phyloP scores from a whole-genome alignment of 805 yeast genomes.

The Ogataea salicorniae region DNA sequence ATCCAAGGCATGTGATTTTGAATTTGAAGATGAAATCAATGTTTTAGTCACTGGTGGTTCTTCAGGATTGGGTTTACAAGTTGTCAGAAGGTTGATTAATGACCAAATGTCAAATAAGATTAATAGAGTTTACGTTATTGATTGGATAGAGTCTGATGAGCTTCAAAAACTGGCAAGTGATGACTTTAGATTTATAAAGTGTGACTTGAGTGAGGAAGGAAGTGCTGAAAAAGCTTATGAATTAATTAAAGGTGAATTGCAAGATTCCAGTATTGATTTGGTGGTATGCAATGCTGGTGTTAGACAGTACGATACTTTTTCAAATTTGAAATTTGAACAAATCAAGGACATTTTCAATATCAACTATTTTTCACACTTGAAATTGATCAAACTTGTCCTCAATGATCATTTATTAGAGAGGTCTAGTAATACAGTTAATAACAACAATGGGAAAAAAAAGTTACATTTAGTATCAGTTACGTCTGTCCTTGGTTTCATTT shows the following conservation, averaged over 20 bases:
- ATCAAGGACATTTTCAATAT: slow-evolving; percentile 33
- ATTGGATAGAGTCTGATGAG: slow-evolving; percentile 21
- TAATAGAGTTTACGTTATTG: slow-evolving; percentile 30
- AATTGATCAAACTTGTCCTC: slow-evolving; percentile 31
- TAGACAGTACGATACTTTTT: slow-evolving; percentile 32
- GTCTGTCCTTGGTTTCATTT: slow-evolving; percentile 44
- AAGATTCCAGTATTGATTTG: slow-evolving; percentile 20
- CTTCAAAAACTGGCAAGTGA: slow-evolving; percentile 4
- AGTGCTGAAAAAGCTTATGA: slow-evolving; percentile 22
- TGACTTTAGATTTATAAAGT: slow-evolving; percentile 21
- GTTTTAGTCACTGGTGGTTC: slow-evolving; percentile 49
- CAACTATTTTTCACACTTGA: slow-evolving; percentile 40
- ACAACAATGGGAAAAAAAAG: slow-evolving; percentile 16
- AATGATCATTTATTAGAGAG: slow-evolving; percentile 24
- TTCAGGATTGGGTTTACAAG: slow-evolving; percentile 43
- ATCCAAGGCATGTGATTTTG: slow-evolving; percentile 3
- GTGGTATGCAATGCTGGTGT: slow-evolving; percentile 48
- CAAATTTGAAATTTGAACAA: slow-evolving; percentile 14
- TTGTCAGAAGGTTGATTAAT: slow-evolving; percentile 20
- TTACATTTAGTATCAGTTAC: slow-evolving; percentile 39
- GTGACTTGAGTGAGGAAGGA: slow-evolving; percentile 19
- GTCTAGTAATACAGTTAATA: not conserved
- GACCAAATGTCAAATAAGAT: not conserved
- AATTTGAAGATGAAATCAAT: slow-evolving; percentile 5
- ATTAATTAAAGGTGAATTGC: slow-evolving; percentile 15